These are phyloP conservation scores for Carnegiea gigantea DNA, from an alignment of 179 eudicot species.

Conservation along the genomic window DNA sequence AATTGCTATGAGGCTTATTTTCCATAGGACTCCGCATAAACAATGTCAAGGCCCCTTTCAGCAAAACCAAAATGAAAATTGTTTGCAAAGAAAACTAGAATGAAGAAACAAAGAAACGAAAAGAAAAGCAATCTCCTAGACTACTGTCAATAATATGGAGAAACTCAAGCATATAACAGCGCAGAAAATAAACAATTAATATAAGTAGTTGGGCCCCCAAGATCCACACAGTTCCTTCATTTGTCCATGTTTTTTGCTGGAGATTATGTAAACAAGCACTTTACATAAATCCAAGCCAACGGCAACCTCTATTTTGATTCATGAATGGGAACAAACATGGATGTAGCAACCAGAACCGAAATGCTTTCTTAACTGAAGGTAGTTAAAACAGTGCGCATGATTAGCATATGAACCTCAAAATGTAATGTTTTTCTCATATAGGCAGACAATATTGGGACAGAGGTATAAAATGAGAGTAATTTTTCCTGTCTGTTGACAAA, in stretches of 20 bases:
- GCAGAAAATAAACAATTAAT: neutral
- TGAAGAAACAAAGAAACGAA: neutral
- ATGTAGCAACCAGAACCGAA: neutral
- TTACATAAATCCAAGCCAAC: too few species aligned
- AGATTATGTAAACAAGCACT: too few species aligned
- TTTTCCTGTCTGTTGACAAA: neutral
- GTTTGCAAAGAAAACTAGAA: neutral
- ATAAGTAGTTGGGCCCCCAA: neutral
- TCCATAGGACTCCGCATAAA: neutral
- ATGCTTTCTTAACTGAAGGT: neutral
- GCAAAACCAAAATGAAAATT: neutral
- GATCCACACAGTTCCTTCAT: neutral
- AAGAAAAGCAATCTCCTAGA: neutral
- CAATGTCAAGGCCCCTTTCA: neutral
- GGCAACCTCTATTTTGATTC: too few species aligned
- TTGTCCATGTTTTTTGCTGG: neutral
- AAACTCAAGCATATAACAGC: neutral
- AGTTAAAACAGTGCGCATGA: neutral
- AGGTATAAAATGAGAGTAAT: too few species aligned
- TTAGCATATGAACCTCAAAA: neutral
- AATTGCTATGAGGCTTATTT: neutral
- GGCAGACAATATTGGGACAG: too few species aligned
- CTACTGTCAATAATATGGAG: neutral
- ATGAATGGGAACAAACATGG: neutral
- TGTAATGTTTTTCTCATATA: too few species aligned